Evolutionary conservation across 1,284 basidiomycete genomes (phyloP).

Genomic region (Malassezia yamatoensis): DNA sequence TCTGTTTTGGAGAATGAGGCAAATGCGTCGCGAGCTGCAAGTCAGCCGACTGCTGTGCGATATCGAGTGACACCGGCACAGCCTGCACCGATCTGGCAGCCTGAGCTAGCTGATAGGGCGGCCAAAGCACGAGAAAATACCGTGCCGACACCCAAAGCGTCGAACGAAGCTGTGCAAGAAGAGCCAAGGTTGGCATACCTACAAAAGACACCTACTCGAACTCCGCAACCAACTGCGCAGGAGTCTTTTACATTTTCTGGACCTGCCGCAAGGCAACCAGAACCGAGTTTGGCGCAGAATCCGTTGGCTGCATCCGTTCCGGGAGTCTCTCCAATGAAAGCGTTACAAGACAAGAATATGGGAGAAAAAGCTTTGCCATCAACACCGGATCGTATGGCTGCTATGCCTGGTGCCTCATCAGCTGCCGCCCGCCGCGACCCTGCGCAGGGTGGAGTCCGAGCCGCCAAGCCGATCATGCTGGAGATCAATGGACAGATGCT

Average conservation of each 20-base stretch:
- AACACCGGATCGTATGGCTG: not conserved
- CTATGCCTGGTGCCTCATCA: not conserved
- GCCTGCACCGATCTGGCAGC: not conserved
- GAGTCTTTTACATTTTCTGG: not conserved
- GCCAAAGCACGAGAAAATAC: not conserved
- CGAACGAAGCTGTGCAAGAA: not conserved
- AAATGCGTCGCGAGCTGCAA: not conserved
- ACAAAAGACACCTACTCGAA: not conserved
- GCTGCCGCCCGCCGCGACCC: too few species aligned
- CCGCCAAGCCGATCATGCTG: not conserved
- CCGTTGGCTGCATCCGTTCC: not conserved
- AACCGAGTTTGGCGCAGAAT: not conserved
- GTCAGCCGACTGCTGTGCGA: not conserved
- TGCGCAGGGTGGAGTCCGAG: not conserved
- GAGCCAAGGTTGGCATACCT: not conserved
- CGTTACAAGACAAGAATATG: not conserved
- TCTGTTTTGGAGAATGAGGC: not conserved
- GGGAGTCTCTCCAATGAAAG: not conserved
- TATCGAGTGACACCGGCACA: not conserved
- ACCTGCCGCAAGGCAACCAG: not conserved
- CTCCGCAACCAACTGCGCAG: not conserved
- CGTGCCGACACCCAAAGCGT: not conserved
- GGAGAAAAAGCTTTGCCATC: slow-evolving; percentile 1
- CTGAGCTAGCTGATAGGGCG: not conserved
- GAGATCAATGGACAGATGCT: slow-evolving; percentile 4